phyloP scores from a whole-genome alignment of 1,139 yeast genomes.

The Candida sanyaensis region DNA sequence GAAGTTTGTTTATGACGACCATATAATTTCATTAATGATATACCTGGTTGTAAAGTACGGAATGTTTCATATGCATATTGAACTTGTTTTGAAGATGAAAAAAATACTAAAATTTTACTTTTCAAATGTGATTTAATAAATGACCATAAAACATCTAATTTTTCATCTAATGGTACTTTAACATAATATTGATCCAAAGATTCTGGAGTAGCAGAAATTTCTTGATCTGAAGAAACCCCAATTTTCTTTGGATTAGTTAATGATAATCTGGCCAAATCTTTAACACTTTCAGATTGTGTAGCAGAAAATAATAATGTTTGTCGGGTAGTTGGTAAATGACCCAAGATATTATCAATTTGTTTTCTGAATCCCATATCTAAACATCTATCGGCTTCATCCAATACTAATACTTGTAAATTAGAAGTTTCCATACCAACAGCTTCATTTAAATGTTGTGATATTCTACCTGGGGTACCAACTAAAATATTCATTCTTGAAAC shows the following conservation, averaged over 20 bases:
- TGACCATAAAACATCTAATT: constrained; percentile 84
- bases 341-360: constrained; percentile 81
- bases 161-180: constrained; percentile 70
- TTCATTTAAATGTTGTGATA: constrained; percentile 93
- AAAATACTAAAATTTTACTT: constrained; percentile 81
- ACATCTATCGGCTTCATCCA: constrained; percentile 97
- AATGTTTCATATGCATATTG: constrained; percentile 91
- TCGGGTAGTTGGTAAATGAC: constrained; percentile 80
- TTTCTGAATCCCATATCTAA: constrained; percentile 95
- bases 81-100: constrained; percentile 92
- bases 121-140: constrained; percentile 88
- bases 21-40: constrained; percentile 85
- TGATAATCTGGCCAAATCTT: constrained; percentile 87
- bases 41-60: constrained; percentile 93
- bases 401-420: constrained; percentile 77
- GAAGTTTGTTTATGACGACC: constrained; percentile 97
- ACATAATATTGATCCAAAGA: constrained; percentile 83
- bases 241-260: constrained; percentile 76
- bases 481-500: constrained; percentile 80
- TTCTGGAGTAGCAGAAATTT: constrained; percentile 72
- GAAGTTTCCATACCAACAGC: constrained; percentile 81
- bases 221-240: constrained; percentile 56
- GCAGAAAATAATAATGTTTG: constrained; percentile 92
- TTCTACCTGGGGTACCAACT: constrained; percentile 95
- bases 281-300: constrained; percentile 86